These are phyloP conservation scores for Poteriospumella lacustris DNA, from an alignment of 108 stramenopile species.

Conservation along the genomic window DNA sequence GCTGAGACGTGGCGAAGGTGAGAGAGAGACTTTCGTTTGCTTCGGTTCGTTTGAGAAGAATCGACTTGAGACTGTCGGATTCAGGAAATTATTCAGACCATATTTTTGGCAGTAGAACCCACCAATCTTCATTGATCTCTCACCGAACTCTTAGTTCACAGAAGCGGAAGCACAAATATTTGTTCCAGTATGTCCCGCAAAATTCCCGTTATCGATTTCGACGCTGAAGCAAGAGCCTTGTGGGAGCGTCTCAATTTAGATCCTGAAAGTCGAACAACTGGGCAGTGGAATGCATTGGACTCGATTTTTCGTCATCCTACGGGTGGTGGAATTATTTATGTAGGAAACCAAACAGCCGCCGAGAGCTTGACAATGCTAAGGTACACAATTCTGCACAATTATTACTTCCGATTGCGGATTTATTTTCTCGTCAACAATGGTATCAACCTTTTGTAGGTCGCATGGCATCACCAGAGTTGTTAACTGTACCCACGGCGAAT, in stretches of 20 bases:
- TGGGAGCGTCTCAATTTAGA: slow-evolving; percentile 29
- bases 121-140: too few species aligned
- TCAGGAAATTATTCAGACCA: too few species aligned
- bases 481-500: slow-evolving; percentile 25
- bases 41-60: too few species aligned
- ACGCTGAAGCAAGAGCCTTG: slow-evolving; percentile 25
- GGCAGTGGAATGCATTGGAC: slow-evolving; percentile 32
- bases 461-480: slow-evolving; percentile 36
- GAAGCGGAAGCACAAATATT: too few species aligned
- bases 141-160: too few species aligned
- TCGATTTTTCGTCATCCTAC: slow-evolving; percentile 27
- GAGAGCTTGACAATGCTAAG: neutral
- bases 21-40: too few species aligned
- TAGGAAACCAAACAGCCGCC: slow-evolving; percentile 40
- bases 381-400: neutral
- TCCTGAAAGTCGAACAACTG: neutral
- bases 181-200: too few species aligned
- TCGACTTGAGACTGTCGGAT: too few species aligned
- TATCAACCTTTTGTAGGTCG: neutral
- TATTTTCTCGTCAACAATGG: neutral
- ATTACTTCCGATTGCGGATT: neutral
- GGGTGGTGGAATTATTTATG: slow-evolving; percentile 33
- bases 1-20: too few species aligned
- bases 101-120: too few species aligned
- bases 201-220: neutral